Evolutionary conservation across 1,284 basidiomycete genomes (phyloP).

Genomic region (Apiotrichum laibachii): DNA sequence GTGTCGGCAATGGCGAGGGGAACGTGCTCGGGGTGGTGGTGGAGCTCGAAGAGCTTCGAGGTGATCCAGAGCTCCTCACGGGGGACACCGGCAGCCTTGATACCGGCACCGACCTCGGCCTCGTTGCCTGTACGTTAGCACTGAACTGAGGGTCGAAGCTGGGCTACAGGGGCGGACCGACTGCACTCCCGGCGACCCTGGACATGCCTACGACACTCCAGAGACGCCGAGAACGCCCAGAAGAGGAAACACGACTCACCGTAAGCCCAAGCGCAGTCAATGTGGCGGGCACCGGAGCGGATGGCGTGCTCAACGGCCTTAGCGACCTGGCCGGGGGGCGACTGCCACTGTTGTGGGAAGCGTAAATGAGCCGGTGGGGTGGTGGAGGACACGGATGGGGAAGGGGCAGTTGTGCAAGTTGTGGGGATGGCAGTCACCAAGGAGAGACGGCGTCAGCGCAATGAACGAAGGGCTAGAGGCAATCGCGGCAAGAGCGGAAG

Average conservation of each 20-base stretch:
- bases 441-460: background rate
- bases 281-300: constrained; percentile 63
- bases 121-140: constrained; percentile 59
- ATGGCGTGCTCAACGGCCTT: constrained; percentile 51
- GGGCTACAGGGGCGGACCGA: too few relatives aligned
- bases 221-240: too few relatives aligned
- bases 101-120: constrained; percentile 78
- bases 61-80: constrained; percentile 69
- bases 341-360: constrained; percentile 44
- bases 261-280: constrained; percentile 58
- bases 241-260: constrained; percentile 15
- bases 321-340: constrained; percentile 50
- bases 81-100: constrained; percentile 59
- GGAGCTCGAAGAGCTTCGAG: constrained; percentile 66
- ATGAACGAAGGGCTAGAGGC: background rate
- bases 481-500: too few relatives aligned
- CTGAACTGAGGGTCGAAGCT: background rate
- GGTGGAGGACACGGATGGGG: constrained; percentile 4
- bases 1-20: constrained; percentile 70
- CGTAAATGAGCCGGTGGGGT: background rate
- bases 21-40: constrained; percentile 57
- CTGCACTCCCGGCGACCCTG: too few relatives aligned
- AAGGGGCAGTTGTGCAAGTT: background rate
- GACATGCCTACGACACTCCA: too few relatives aligned
- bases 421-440: background rate